Evolutionary conservation across 1,284 basidiomycete genomes (phyloP).

Genomic region (Papiliotrema laurentii): DNA sequence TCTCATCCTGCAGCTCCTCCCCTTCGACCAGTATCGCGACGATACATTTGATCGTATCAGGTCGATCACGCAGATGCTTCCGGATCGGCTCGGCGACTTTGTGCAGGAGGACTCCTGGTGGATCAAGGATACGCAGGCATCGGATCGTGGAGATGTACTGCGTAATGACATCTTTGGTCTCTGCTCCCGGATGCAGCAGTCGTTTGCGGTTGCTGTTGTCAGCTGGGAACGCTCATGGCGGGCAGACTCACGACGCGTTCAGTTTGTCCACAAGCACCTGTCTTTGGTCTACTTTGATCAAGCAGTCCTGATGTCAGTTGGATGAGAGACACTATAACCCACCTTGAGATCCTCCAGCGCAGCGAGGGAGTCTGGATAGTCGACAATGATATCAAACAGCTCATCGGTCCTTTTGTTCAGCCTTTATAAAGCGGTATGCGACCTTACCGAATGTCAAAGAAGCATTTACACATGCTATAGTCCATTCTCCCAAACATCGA

Average conservation of each 20-base stretch:
- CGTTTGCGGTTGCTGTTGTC: conserved; percentile 68
- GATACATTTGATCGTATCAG: conserved; percentile 87
- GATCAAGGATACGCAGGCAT: conserved; percentile 83
- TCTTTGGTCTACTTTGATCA: conserved; percentile 40
- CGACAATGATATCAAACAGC: conserved; percentile 93
- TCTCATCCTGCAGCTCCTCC: conserved; percentile 58
- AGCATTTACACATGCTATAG: conserved; percentile 81
- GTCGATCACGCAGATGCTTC: conserved; percentile 71
- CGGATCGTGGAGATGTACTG: conserved; percentile 95
- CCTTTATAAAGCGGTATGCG: not conserved
- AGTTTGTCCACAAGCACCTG: conserved; percentile 41
- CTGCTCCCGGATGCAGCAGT: conserved; percentile 90
- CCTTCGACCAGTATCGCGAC: conserved; percentile 87
- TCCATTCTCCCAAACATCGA: conserved; percentile 83
- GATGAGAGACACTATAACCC: conserved; percentile 2
- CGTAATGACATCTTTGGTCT: conserved; percentile 83
- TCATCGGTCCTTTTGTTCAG: conserved; percentile 62
- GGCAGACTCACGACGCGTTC: conserved; percentile 34
- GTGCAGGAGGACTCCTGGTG: conserved; percentile 83
- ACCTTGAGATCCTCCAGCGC: conserved; percentile 86
- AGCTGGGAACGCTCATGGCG: conserved; percentile 2
- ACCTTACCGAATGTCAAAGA: conserved; percentile 72
- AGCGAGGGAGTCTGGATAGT: conserved; percentile 79
- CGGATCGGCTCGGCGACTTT: conserved; percentile 88
- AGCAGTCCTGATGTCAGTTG: conserved; percentile 28